Evolutionary conservation across 106 monocot genomes (phyloP), one percentile per base, ranked within the genome.

Genomic region (Dioscorea zingiberensis): DNA sequence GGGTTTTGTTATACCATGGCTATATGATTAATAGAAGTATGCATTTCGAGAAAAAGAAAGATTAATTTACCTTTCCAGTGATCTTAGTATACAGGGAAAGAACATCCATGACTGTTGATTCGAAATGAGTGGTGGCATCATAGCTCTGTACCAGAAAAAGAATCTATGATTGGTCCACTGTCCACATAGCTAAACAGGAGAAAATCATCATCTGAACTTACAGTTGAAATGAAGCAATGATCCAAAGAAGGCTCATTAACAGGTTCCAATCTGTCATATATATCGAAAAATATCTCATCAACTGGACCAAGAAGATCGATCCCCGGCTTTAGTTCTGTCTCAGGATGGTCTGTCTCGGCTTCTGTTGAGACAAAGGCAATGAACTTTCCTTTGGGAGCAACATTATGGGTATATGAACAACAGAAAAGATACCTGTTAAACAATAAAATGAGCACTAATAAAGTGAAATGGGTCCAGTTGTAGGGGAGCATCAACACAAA

Each of bases 61-160:
- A 71, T 44, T 38, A 10, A 32, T 9, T 66, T 78, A 98, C 97
- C 92, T 98, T 98, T 75, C 92, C 97, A 27, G 97, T 98, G 45
- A 98, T 98, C 77, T 67, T 79, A 22, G 74, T 88, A 67, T 98
- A 98, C 79, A 92, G 83, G 32, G 77, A 55, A 44, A 98, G 88
- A 28, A 98, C 97, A 80, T 98, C 97, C 73, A 57, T 68, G n/a
- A 92, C 89, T 57, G 92, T 98, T 25, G 92, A 84, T 67, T 98
- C 97, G 23, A 98, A 98, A 69, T 98, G 97, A 54, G 97, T 88
- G 44, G 97, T 98, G 32, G 88, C 80, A 82, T 98, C 97, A 70
- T 98, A 92, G 76, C 97, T 98, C 97, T 98, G 81, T 71, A 84
- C 63, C 21, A 45, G 7, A 19, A 58, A 14, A 55, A 58, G 5